Conservation (phyloP, 2,329 filamentous ascomycete species). For the Penicillium sp. region DNA sequence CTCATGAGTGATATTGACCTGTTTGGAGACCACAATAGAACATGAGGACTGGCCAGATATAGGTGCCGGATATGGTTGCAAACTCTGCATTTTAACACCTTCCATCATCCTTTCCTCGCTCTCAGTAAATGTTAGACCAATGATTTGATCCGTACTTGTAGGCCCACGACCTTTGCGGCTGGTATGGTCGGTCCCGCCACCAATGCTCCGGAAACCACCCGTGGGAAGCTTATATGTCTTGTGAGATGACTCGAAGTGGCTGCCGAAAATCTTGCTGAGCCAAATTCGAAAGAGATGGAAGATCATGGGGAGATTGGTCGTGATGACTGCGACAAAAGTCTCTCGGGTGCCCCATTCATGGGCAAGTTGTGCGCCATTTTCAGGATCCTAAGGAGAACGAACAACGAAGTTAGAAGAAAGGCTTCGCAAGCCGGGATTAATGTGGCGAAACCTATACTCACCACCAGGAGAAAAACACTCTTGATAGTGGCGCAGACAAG, state of each 20-base stretch:
- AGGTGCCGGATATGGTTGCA: constrained; percentile 27
- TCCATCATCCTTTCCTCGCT: constrained; percentile 50
- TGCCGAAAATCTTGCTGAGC: constrained; percentile 41
- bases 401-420: not conserved
- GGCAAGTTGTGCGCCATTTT: constrained; percentile 33
- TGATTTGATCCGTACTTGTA: constrained; percentile 37
- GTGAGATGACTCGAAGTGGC: constrained; percentile 39
- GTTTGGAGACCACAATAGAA: constrained; percentile 46
- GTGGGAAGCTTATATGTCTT: constrained; percentile 31
- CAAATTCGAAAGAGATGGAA: constrained; percentile 45
- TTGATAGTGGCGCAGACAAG: constrained; percentile 54
- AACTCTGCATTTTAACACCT: constrained; percentile 43
- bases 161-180: constrained; percentile 35
- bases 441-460: constrained; percentile 13
- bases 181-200: constrained; percentile 24
- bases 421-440: not conserved
- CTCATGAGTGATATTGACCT: constrained; percentile 40
- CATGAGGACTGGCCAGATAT: constrained; percentile 15
- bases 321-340: constrained; percentile 42
- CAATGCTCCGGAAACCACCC: constrained; percentile 27
- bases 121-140: constrained; percentile 42
- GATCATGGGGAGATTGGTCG: constrained; percentile 41
- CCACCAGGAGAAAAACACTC: constrained; percentile 48
- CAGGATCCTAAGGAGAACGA: constrained; percentile 24
- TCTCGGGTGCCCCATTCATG: constrained; percentile 42